These are phyloP conservation scores for Aspergillus asperescens DNA, from an alignment of 495 filamentous ascomycete species.

Conservation along the genomic window DNA sequence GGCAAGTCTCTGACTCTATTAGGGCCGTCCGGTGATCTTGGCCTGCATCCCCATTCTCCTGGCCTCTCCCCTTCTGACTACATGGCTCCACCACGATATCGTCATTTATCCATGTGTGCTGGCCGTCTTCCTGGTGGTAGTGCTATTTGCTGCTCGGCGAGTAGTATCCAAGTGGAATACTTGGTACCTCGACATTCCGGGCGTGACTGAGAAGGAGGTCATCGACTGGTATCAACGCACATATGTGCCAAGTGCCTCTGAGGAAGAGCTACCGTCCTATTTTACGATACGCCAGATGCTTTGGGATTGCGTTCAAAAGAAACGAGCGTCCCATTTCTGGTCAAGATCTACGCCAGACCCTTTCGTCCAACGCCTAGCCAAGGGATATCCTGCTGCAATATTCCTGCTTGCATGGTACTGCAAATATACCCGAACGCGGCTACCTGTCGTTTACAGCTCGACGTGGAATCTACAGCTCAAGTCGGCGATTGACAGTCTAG, in stretches of 20 bases:
- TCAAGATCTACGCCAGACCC: conserved; percentile 2
- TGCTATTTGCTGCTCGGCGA: conserved; percentile 12
- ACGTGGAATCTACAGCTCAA: conserved; percentile 18
- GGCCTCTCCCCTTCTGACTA: conserved; percentile 10
- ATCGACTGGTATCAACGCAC: conserved; percentile 19
- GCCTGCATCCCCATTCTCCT: conserved; percentile 16
- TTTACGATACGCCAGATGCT: too few species aligned
- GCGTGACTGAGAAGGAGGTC: conserved; percentile 16
- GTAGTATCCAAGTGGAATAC: conserved; percentile 14
- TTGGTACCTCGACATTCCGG: conserved; percentile 14
- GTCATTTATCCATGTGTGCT: conserved; percentile 17
- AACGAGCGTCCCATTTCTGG: conserved; percentile 9
- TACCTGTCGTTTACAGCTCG: conserved; percentile 13
- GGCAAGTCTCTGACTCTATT: neutral
- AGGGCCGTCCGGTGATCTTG: conserved; percentile 17
- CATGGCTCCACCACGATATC: conserved; percentile 15
- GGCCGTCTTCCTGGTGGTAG: neutral
- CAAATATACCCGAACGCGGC: conserved; percentile 12
- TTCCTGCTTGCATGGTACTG: conserved; percentile 18
- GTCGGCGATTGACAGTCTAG: conserved; percentile 15
- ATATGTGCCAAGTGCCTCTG: too few species aligned
- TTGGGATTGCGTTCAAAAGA: conserved; percentile 1
- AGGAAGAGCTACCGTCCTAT: too few species aligned
- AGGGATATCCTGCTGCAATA: conserved; percentile 9
- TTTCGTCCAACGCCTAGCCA: conserved; percentile 9